phyloP scores from a whole-genome alignment of 2,329 filamentous ascomycete genomes.

The Fusarium ambrosium region DNA sequence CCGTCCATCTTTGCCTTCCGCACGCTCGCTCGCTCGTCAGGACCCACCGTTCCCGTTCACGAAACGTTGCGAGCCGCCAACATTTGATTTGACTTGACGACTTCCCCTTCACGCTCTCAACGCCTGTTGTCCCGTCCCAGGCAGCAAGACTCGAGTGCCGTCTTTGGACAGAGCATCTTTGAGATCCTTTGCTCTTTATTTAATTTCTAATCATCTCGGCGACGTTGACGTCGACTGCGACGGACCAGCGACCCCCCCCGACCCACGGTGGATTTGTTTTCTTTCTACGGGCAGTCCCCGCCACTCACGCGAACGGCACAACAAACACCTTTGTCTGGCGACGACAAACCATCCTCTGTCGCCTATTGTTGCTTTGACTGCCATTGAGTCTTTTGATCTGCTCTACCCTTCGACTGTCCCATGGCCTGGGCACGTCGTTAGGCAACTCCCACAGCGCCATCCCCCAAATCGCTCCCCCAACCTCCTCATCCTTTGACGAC shows the following conservation, averaged over 20 bases:
- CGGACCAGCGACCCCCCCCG: constrained; percentile 26
- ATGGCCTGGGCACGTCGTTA: constrained; percentile 48
- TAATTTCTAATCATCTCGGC: constrained; percentile 42
- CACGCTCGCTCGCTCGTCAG: constrained; percentile 29
- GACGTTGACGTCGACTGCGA: constrained; percentile 34
- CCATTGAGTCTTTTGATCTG: constrained; percentile 14
- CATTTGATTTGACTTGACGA: constrained; percentile 33
- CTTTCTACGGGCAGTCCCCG: constrained; percentile 41
- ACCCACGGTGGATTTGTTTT: constrained; percentile 45
- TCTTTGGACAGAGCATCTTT: constrained; percentile 1
- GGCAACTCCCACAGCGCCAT: constrained; percentile 45
- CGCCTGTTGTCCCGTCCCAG: constrained; percentile 22
- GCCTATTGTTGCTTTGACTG: constrained; percentile 12
- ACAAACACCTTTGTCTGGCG: constrained; percentile 29
- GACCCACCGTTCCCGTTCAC: constrained; percentile 45
- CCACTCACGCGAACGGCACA: constrained; percentile 45
- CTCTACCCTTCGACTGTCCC: constrained; percentile 29
- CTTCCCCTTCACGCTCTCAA: constrained; percentile 27
- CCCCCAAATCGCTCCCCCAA: not conserved
- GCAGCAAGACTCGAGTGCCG: constrained; percentile 12
- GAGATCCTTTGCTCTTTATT: constrained; percentile 22
- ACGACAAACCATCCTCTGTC: constrained; percentile 18
- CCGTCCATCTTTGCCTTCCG: constrained; percentile 8
- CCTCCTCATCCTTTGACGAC: constrained; percentile 21
- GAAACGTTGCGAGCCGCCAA: constrained; percentile 42